Conservation (phyloP, 2,329 filamentous ascomycete genomes). For the Pseudocercospora vitis region DNA sequence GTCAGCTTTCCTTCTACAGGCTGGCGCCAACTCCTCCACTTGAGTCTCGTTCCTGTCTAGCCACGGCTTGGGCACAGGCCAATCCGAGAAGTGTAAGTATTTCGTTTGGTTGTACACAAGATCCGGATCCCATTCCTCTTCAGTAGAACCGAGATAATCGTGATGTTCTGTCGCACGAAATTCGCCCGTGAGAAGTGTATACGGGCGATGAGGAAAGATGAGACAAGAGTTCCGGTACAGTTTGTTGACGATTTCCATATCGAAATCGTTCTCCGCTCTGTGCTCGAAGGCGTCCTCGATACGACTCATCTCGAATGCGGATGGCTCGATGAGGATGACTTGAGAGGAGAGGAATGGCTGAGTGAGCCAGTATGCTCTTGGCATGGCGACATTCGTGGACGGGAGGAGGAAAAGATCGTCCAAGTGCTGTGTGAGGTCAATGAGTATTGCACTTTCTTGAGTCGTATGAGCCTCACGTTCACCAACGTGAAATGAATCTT, state of each 20-base stretch:
- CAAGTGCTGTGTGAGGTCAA: too few relatives aligned
- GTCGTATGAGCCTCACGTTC: too few relatives aligned
- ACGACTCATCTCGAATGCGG: constrained; percentile 30
- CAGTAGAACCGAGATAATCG: constrained; percentile 50
- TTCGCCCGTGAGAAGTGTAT: constrained; percentile 62
- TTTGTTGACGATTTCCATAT: constrained; percentile 68
- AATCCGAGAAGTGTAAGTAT: constrained; percentile 70
- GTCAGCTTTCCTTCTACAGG: constrained; percentile 1
- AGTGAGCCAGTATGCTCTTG: constrained; percentile 63
- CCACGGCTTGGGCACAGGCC: constrained; percentile 66
- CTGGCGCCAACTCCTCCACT: constrained; percentile 5
- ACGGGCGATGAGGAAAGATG: constrained; percentile 64
- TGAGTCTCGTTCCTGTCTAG: constrained; percentile 32
- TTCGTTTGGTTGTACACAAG: constrained; percentile 60
- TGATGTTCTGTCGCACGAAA: constrained; percentile 57
- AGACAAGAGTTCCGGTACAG: constrained; percentile 60
- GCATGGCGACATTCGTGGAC: constrained; percentile 60
- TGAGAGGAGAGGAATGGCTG: constrained; percentile 53
- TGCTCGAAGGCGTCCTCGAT: constrained; percentile 48
- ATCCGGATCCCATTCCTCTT: constrained; percentile 61
- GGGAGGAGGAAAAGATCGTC: constrained; percentile 70
- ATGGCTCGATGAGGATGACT: constrained; percentile 63
- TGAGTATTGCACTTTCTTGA: too few relatives aligned
- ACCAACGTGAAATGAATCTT: background rate
- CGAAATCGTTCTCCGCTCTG: constrained; percentile 48